Base-by-base conservation (phyloP, 768 basidiomycete genomes). In the Boletus barrowsii region DNA sequence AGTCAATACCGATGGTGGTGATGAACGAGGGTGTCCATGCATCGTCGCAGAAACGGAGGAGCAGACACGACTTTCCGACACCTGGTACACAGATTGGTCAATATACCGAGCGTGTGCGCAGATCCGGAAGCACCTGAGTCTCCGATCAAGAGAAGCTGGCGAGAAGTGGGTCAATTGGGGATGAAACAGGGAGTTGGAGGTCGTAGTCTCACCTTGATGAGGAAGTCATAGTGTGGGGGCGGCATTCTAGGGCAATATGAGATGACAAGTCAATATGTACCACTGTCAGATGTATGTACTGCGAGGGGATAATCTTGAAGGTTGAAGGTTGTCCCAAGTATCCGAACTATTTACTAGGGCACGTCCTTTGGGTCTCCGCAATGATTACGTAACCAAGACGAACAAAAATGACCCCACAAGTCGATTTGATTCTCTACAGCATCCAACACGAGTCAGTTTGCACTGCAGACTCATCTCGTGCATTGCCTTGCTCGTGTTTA, bases 21-120 rank as follows among this genome's bases (percentile, higher is more conserved):
- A 98, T 98, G 79, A 98, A 98, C 42, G 91, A 94, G 45, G 95
- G 95, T 33, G 97, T 98, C 94, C 95, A 99, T 59, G 95, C 91
- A 74, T 99, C 97, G 78, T 98, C 97, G 71, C 94, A 98, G 84
- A 99, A 99, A 60, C 93, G 88, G 57, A 93, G 82, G 49, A 94
- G 79, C n/a, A 94, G 80, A 76, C 91, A 93, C 26, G 95, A 98
- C 80, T 99, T 95, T 59, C 96, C 93, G 64, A 97, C 95, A 75
- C 93, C 93, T 87, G 62, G 48, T 30, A 44, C 45, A 49, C 51
- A 50, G 17, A 22, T 62, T 33, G 39, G 67, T 72, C 1, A 45
- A 51, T 36, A 42, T 11, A 3, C 6, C 17, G 13, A 22, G 9
- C 1, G 30, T 32, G 45, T 7, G 1, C 45, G 49, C 20, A 37